Conservation (phyloP, 306 rosid species). For the Luffa acutangula region DNA sequence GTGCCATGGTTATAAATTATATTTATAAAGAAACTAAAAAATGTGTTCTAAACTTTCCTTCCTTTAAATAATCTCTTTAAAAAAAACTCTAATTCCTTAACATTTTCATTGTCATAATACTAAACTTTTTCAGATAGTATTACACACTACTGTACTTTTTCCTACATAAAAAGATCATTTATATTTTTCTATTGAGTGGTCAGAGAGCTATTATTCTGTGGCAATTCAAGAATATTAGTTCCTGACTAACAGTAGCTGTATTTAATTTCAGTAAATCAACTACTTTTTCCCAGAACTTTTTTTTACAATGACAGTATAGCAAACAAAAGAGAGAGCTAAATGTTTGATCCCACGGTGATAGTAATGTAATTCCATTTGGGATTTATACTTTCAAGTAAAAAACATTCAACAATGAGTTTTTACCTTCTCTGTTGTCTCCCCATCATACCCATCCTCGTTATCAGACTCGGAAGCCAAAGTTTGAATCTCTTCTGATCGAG, state of each 20-base stretch:
- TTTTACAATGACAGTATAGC: not conserved
- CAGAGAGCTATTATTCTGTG: not conserved
- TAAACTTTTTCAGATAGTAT: not conserved
- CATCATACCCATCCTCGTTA: slow-evolving; percentile 43
- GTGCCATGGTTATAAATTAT: not conserved
- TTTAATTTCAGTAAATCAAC: not conserved
- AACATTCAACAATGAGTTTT: slow-evolving; percentile 7
- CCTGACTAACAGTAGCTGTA: not conserved
- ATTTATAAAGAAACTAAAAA: not conserved
- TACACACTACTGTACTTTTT: not conserved
- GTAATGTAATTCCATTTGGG: not conserved
- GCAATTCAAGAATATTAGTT: not conserved
- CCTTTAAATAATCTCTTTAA: not conserved
- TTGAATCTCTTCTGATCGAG: slow-evolving; percentile 48
- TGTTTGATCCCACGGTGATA: not conserved
- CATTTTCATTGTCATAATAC: not conserved
- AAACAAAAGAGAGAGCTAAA: not conserved
- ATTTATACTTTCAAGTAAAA: not conserved
- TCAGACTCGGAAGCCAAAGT: slow-evolving; percentile 40
- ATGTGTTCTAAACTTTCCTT: not conserved
- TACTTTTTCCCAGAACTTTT: not conserved
- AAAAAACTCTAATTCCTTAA: not conserved
- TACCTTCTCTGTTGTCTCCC: slow-evolving; percentile 54
- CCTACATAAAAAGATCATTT: not conserved
- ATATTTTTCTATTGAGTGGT: not conserved